Evolutionary conservation across 208 protist species (phyloP), one percentile per base, ranked within the genome.

Genomic region (Acanthamoeba sp.): DNA sequence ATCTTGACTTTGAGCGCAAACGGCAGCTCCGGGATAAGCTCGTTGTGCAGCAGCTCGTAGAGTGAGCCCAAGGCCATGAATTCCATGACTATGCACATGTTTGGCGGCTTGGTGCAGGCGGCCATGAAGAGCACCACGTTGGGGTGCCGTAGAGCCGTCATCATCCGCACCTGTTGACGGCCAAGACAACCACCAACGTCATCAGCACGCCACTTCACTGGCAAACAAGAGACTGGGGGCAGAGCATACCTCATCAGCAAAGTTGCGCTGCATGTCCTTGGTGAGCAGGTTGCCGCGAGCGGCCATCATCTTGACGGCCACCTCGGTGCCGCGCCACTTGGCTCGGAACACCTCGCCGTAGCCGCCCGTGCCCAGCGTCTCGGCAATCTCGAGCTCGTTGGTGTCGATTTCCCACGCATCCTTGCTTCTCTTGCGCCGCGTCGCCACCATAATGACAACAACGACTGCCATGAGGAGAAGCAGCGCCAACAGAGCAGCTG

Each of bases 121-220:
- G 94, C 95, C 64, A 96, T 96, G 84, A 96, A 96, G 12, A 96
- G 59, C 14, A 96, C 94, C 0, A 96, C 64, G 45, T 96, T 96
- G 45, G 95, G 95, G 27, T 96, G 95, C 22, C 62, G 20, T 29
- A 93, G 57, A 1, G n/a, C 42, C 27, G 32, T 93, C 88, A 93
- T 93, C 14, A 93, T 34, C 2, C 40, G 48, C 32, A 96, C 94
- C 69, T 96, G 29, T 18, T 22, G 1, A 20, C 66, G 4, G 12
- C 14, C 0, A 9, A 52, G 14, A 4, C 66, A 18, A 24, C 1
- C 20, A 20, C 1, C 16, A 76, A 16, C 5, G 36, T 32, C 66
- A 40, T n/a, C 16, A 38, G 36, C 16, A 76, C 27, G 66, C n/a
- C 66, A n/a, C n/a, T n/a, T n/a, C n/a, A n/a, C n/a, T n/a, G n/a